Conservation (phyloP, 441 rosid genomes). For the Geranium incanum region DNA sequence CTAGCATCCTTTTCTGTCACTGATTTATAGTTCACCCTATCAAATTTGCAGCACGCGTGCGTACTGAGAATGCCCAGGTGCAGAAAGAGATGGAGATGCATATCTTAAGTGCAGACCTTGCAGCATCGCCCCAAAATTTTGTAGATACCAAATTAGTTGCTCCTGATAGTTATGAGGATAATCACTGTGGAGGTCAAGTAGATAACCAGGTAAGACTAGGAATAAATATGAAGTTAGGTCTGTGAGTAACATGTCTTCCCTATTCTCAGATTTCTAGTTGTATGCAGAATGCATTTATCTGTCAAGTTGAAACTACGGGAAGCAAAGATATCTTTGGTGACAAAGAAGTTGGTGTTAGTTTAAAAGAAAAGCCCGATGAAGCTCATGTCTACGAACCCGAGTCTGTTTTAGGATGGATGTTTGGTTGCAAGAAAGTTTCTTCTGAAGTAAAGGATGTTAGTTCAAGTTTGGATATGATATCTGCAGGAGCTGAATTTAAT, state of each 20-base stretch:
- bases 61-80: slow-evolving; percentile 19
- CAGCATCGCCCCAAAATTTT: slow-evolving; percentile 23
- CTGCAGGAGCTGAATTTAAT: slow-evolving; percentile 18
- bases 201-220: slow-evolving; percentile 20
- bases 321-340: slow-evolving; percentile 23
- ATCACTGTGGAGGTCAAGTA: slow-evolving; percentile 23
- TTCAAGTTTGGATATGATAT: slow-evolving; percentile 23
- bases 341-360: slow-evolving; percentile 25
- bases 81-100: slow-evolving; percentile 25
- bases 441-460: slow-evolving; percentile 22
- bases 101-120: slow-evolving; percentile 25
- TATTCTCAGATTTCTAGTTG: slow-evolving; percentile 22
- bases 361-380: slow-evolving; percentile 24
- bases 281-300: slow-evolving; percentile 17
- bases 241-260: slow-evolving; percentile 20
- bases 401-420: slow-evolving; percentile 25
- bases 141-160: slow-evolving; percentile 29
- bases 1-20: slow-evolving; percentile 8
- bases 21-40: slow-evolving; percentile 15
- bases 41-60: slow-evolving; percentile 31
- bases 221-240: slow-evolving; percentile 27
- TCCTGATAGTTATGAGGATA: slow-evolving; percentile 48
- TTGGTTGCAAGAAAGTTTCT: slow-evolving; percentile 21
- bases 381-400: slow-evolving; percentile 20
- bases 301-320: slow-evolving; percentile 25